Base-by-base conservation (phyloP, 83 land plant species). In the Isoetes engelmannii region DNA sequence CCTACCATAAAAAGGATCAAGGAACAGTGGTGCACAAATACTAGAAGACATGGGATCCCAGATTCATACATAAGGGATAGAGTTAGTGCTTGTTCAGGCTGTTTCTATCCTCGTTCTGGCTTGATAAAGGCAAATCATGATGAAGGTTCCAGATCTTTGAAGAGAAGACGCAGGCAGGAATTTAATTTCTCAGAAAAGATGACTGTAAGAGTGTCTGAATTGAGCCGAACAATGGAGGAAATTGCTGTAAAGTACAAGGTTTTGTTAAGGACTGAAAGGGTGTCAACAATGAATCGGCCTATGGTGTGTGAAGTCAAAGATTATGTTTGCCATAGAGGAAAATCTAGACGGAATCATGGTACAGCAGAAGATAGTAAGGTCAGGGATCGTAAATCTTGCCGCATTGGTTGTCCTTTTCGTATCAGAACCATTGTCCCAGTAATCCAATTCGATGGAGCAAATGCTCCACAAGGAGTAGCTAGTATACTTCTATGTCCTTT, bases 201-300 rank as follows among this genome's bases (percentile, higher is more conserved):
- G 67, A 64, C 47, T 21, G 47, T 44, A 0, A 41, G 15, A 41
- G 47, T 53, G 7, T 7, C 47, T 7, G 67, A 64, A 2, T 47
- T 64, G 10, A 44, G 47, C 7, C 47, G 47, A 37, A 44, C 67
- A 1, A 7, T 64, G 67, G 67, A 64, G 47, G 67, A 64, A 47
- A 64, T 64, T 64, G 67, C 67, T 64, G 67, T 64, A 18, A 64
- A 64, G 47, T 64, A 64, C 47, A 64, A 64, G 47, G 67, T 64
- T 7, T 41, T 64, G 49, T 41, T 64, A 12, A 21, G 67, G 67
- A 47, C 47, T 64, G 67, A 64, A 18, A 64, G 47, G 67, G 67
- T 64, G 15, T 64, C 67, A 47, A 64, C 42, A 10, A 51, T 51
- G 54, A 51, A 15, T n/a, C 54, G 54, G 12, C 54, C 54, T n/a